Conservation (phyloP, 192 early-diverging fungal species). For the Dissophora globulifera region DNA sequence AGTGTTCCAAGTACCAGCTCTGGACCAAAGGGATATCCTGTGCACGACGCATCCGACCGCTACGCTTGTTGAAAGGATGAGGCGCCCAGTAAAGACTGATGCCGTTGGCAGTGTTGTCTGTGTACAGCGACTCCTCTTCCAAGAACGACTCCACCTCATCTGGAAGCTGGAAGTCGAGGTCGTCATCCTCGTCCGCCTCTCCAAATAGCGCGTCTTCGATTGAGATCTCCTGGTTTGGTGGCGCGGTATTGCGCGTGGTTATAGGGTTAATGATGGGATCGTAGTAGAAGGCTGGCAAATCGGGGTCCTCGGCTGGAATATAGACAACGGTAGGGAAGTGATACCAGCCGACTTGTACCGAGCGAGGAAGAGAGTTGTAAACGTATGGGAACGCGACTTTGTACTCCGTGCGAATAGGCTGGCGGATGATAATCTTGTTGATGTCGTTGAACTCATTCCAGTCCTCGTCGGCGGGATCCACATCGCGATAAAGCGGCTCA, state of each 20-base stretch:
- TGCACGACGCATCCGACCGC: constrained; percentile 90
- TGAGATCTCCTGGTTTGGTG: constrained; percentile 58
- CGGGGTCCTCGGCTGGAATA: constrained; percentile 90
- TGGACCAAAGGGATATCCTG: constrained; percentile 95
- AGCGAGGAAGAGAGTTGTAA: constrained; percentile 96
- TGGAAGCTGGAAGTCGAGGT: constrained; percentile 88
- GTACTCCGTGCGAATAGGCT: constrained; percentile 98
- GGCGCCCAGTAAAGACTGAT: constrained; percentile 98
- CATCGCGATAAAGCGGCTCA: constrained; percentile 96
- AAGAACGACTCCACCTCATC: constrained; percentile 83
- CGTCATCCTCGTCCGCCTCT: constrained; percentile 83
- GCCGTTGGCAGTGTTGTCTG: constrained; percentile 91
- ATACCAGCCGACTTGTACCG: constrained; percentile 92
- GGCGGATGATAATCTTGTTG: constrained; percentile 99
- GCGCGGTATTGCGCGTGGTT: constrained; percentile 75
- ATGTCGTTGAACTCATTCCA: constrained; percentile 99
- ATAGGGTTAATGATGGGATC: constrained; percentile 99
- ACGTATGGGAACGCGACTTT: constrained; percentile 98
- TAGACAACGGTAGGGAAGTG: constrained; percentile 93
- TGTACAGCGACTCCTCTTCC: constrained; percentile 78
- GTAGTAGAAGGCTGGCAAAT: constrained; percentile 97
- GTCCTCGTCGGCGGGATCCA: constrained; percentile 97
- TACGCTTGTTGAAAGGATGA: constrained; percentile 94
- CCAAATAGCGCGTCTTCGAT: constrained; percentile 78
- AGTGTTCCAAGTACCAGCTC: constrained; percentile 98